These are phyloP conservation scores for Paecilomyces variotii DNA, from an alignment of 2,329 filamentous ascomycete genomes.

Conservation along the genomic window DNA sequence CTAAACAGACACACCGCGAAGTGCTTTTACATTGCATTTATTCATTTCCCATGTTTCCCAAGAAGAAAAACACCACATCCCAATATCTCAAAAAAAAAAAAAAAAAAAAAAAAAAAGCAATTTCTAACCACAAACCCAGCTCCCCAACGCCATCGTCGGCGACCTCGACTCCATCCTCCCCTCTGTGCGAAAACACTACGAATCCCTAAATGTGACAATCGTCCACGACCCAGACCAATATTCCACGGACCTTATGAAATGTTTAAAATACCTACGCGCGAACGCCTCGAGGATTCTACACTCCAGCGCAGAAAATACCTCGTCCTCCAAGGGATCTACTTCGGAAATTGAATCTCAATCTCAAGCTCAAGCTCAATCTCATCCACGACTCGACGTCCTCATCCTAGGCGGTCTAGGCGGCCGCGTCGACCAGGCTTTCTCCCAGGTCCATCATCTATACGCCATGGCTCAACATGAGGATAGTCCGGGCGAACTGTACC, in stretches of 20 bases:
- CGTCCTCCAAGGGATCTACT: neutral
- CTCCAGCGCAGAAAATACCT: neutral
- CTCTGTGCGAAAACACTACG: constrained; percentile 59
- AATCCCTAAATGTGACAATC: constrained; percentile 51
- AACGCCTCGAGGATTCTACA: constrained; percentile 19
- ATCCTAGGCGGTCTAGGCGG: constrained; percentile 80
- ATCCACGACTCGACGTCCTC: constrained; percentile 54
- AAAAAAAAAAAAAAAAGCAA: no score
- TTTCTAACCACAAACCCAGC: constrained; percentile 21
- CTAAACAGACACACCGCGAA: no score
- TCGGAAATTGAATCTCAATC: neutral
- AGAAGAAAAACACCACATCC: constrained; percentile 4
- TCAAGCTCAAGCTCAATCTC: neutral
- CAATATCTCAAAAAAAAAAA: constrained; percentile 1
- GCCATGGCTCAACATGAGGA: constrained; percentile 24
- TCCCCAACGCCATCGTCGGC: constrained; percentile 69
- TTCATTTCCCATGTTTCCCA: constrained; percentile 21
- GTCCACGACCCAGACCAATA: constrained; percentile 72
- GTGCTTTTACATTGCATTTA: neutral
- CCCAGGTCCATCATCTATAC: constrained; percentile 78
- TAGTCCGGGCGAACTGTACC: constrained; percentile 56
- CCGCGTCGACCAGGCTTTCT: constrained; percentile 85
- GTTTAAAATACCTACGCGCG: constrained; percentile 51
- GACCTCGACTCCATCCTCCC: constrained; percentile 78
- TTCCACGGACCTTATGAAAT: constrained; percentile 87